Conservation (phyloP, 148 eudicot genomes). For the Chenopodium formosanum region DNA sequence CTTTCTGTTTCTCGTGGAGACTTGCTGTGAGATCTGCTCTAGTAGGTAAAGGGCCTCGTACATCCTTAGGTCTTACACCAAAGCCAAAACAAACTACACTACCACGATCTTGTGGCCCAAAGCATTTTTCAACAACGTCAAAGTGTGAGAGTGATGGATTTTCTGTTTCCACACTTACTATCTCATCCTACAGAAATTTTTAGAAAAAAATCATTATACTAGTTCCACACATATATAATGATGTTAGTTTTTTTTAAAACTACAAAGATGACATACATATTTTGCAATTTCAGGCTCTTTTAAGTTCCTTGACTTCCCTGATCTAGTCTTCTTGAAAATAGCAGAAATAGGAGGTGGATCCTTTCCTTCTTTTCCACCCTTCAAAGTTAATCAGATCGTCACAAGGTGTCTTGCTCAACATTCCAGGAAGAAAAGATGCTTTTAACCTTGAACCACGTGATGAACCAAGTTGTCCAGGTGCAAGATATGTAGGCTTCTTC, state of each 20-base stretch:
- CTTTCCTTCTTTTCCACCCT: too few species aligned
- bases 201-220: too few species aligned
- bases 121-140: constrained; percentile 1
- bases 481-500: too few species aligned
- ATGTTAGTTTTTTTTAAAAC: too few species aligned
- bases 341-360: background rate
- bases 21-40: background rate
- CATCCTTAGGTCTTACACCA: constrained; percentile 14
- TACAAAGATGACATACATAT: background rate
- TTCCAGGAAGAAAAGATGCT: too few species aligned
- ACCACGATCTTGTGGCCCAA: constrained; percentile 14
- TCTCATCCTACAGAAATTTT: background rate
- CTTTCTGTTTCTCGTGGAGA: constrained; percentile 1
- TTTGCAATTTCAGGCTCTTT: background rate
- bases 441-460: too few species aligned
- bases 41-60: constrained; percentile 12
- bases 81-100: constrained; percentile 11
- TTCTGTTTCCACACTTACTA: background rate
- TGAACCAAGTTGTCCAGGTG: too few species aligned
- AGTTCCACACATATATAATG: too few species aligned
- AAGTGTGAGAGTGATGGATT: background rate
- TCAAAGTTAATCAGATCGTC: too few species aligned
- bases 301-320: background rate
- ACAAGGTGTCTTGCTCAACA: too few species aligned
- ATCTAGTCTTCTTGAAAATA: constrained; percentile 1